These are phyloP conservation scores for Beauveria australis DNA, from an alignment of 2,329 filamentous ascomycete genomes.

Conservation along the genomic window DNA sequence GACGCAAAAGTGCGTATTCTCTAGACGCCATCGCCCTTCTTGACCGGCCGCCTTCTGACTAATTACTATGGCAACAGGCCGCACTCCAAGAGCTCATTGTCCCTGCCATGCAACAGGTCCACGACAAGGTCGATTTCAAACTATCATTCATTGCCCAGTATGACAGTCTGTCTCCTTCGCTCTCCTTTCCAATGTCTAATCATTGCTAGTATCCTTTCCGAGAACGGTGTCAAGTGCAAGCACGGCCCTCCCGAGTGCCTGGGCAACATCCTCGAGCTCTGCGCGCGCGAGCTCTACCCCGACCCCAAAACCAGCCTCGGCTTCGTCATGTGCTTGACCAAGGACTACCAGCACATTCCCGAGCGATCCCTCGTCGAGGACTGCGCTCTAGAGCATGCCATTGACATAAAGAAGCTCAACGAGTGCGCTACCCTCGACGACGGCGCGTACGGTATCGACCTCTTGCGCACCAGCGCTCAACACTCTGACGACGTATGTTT, in stretches of 20 bases:
- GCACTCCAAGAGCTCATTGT: conserved; percentile 75
- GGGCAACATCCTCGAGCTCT: conserved; percentile 91
- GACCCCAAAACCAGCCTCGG: conserved; percentile 83
- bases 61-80: conserved; percentile 36
- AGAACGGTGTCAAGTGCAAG: conserved; percentile 79
- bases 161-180: background rate
- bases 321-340: conserved; percentile 84
- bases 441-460: conserved; percentile 58
- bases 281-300: conserved; percentile 73
- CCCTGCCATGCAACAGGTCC: conserved; percentile 74
- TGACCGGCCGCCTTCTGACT: background rate
- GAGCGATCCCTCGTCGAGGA: conserved; percentile 69
- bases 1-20: conserved; percentile 58
- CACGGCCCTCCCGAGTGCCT: conserved; percentile 86
- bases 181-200: background rate
- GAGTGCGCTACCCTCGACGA: conserved; percentile 71
- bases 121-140: conserved; percentile 81
- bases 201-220: conserved; percentile 46
- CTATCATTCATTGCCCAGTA: conserved; percentile 84
- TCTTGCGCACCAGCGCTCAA: conserved; percentile 61
- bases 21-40: background rate
- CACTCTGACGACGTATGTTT: conserved; percentile 46
- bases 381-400: conserved; percentile 84
- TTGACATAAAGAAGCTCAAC: conserved; percentile 75
- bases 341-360: conserved; percentile 70